phyloP scores from a whole-genome alignment of 225 moss, liverwort and hornwort genomes.

The Asterella californica region DNA sequence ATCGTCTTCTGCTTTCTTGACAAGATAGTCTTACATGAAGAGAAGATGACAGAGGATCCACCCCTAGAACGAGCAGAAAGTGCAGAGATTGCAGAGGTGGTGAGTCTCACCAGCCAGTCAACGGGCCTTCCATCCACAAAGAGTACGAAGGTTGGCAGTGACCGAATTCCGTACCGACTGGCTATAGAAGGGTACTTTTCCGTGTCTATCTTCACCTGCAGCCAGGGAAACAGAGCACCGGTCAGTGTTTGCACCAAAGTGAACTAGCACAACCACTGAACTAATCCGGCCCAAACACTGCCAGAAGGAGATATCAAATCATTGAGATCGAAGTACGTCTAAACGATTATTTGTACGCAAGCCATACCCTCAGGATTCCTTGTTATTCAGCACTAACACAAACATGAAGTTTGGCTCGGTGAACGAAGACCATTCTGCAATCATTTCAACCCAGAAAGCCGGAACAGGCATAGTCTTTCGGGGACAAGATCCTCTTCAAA shows the following conservation, averaged over 20 bases:
- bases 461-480: not conserved
- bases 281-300: not conserved
- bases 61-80: not conserved
- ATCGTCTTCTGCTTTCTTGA: not conserved
- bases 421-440: not conserved
- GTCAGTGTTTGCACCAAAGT: not conserved
- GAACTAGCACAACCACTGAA: no score
- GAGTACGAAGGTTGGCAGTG: conserved; percentile 83
- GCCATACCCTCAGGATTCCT: not conserved
- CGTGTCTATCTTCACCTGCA: conserved; percentile 94
- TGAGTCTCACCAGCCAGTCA: conserved; percentile 50
- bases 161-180: conserved; percentile 70
- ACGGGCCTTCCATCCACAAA: conserved; percentile 70
- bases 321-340: no score
- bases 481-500: not conserved
- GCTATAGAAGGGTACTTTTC: conserved; percentile 92
- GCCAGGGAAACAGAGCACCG: not conserved
- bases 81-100: not conserved
- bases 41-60: not conserved
- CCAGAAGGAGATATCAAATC: not conserved
- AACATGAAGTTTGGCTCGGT: not conserved
- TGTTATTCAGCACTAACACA: not conserved
- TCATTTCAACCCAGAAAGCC: not conserved
- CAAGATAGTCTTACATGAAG: not conserved
- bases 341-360: no score